These are phyloP conservation scores for Dryadomyces sulphureus DNA, from an alignment of 2,329 filamentous ascomycete genomes.

Conservation along the genomic window DNA sequence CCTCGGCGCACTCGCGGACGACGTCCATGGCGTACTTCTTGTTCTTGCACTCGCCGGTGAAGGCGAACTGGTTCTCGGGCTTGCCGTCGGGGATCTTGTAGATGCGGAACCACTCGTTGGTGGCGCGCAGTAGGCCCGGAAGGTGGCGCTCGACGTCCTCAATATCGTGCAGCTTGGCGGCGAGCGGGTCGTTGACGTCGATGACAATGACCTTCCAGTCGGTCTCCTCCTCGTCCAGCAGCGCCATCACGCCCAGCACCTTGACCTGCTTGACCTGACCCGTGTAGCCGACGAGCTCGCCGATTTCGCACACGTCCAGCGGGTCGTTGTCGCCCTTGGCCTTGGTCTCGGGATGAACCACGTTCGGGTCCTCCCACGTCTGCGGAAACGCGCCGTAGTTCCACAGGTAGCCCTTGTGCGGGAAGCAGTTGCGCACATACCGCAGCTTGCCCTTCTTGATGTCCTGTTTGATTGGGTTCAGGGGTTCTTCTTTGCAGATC, in stretches of 20 bases:
- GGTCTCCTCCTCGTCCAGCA: constrained; percentile 98
- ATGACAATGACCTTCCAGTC: constrained; percentile 99
- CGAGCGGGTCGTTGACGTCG: constrained; percentile 93
- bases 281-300: constrained; percentile 88
- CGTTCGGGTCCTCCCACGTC: constrained; percentile 99
- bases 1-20: constrained; percentile 87
- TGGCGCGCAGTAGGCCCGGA: constrained; percentile 88
- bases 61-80: constrained; percentile 99
- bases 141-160: constrained; percentile 99
- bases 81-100: constrained; percentile 99
- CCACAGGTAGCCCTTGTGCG: constrained; percentile 99
- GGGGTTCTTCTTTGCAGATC: constrained; percentile 97
- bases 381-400: constrained; percentile 99
- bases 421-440: constrained; percentile 99
- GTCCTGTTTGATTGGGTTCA: constrained; percentile 99
- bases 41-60: constrained; percentile 99
- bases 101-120: constrained; percentile 99
- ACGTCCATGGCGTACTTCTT: constrained; percentile 97
- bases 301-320: constrained; percentile 98
- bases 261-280: constrained; percentile 99
- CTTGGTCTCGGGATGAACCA: constrained; percentile 96
- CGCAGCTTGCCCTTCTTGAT: constrained; percentile 99
- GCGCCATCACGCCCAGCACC: constrained; percentile 97
- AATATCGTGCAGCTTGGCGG: constrained; percentile 91
- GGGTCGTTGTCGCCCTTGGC: constrained; percentile 99